Base-by-base conservation (phyloP, 208 protist species). In the Acanthamoeba triangularis region DNA sequence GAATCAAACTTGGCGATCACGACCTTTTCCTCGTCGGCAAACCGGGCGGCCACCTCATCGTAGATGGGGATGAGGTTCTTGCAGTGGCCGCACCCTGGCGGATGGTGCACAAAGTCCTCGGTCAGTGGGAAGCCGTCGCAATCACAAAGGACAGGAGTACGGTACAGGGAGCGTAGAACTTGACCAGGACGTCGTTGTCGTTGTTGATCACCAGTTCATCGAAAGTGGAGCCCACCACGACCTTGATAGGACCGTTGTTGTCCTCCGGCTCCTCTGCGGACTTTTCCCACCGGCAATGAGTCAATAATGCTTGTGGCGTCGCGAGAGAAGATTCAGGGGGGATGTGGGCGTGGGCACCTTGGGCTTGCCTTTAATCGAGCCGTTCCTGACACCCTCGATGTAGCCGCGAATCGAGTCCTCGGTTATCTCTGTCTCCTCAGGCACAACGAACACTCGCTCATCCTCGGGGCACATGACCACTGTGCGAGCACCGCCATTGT, bases 41-140 rank as follows among this genome's bases (percentile, higher is more conserved):
- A 97, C 23, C 63, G 56, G 16, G 88, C 95, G 11, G 47, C 97
- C 28, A 98, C 65, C 94, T 97, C 87, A 10, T 97, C 96, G 76
- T 95, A 97, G 49, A 90, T 95, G 41, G 87, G 90, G 14, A 56
- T 44, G 37, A 97, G 59, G 44, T 82, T 3, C 96, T 97, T 98
- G 98, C 99, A 99, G 97, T 99, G 98, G 63, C 98, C 98, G 96
- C 99, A 99, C 98, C 98, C 99, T 84, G 6, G 23, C 3, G 14
- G 59, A 8, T 2, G 59, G 25, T 20, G n/a, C 16, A n/a, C 59
- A 13, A 7, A n/a, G 16, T 0, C 16, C 23, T 65, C 23, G 3
- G 25, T 11, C 59, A 65, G 14, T n/a, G 59, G 59, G 59, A 8
- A 8, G 11, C 5, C 41, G 41, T 2, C 41, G 41, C 41, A 2